Base-by-base conservation (phyloP, 2,329 filamentous ascomycete genomes). In the Phialophora tarda region DNA sequence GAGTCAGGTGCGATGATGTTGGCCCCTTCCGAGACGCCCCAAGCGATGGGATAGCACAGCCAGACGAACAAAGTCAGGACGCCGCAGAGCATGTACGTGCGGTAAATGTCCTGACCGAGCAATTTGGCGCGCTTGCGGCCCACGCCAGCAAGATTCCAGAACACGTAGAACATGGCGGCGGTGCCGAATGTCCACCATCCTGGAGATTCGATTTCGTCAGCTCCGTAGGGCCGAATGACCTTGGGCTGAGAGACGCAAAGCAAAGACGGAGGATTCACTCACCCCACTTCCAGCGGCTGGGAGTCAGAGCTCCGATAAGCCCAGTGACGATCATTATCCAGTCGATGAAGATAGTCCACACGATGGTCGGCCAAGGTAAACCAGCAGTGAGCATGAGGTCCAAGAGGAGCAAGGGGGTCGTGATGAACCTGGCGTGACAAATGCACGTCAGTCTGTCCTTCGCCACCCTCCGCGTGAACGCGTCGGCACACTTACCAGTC, bases 281-380 rank as follows among this genome's bases (percentile, higher is more conserved):
- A 2, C 86, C 47, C 23, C 24, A 64, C 73, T 90, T 91, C 79
- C 90, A 91, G 1, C 77, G 78, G 5, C 83, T 85, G 8, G 75
- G 74, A 1, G 89, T 86, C 1, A 90, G 82, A 3, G 88, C 87
- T 24, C 89, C 88, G 21, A 90, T 81, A 4, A 90, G 82, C 24
- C 86, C 87, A 21, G 84, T 85, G 14, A 89, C 78, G 55, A 91
- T 84, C 87, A 91, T 90, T 71, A 90, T 80, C 72, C 84, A 79
- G 69, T 89, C 87, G 1, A 89, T 80, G 8, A 90, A 79, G 11
- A 90, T 79, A 1, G 86, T 84, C 73, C 83, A 86, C 34, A 89
- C 73, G 28, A 89, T 85, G 1, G 85, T 88, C 0, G 87, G 85
- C 78, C 85, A 88, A n/a, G 88, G 87, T 65, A 89, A 79, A 28